A percentile compares a stretch with the other conserved stretches of the same genome.
These are phyloP conservation scores for Chaetothyriales sp. DNA, from an alignment of 2,329 filamentous ascomycete genomes.

Conservation along the genomic window DNA sequence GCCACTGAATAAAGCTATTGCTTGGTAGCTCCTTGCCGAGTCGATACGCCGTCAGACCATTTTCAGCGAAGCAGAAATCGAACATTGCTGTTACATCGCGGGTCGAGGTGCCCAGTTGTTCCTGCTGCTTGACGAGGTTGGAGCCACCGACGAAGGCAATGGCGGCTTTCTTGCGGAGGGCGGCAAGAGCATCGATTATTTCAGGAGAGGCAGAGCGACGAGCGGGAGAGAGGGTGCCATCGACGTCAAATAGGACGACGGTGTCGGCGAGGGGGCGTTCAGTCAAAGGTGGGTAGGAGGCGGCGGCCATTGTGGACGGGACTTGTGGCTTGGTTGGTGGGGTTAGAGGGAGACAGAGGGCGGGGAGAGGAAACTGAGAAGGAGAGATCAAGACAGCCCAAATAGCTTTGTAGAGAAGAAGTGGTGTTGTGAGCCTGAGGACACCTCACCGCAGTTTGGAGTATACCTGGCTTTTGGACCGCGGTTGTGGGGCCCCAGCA, in stretches of 20 bases:
- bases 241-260: slow-evolving; percentile 91
- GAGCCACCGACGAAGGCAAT: slow-evolving; percentile 83
- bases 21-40: slow-evolving; percentile 61
- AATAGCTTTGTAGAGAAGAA: not conserved
- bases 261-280: slow-evolving; percentile 84
- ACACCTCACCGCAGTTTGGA: not conserved
- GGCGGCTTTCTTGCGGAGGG: slow-evolving; percentile 72
- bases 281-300: slow-evolving; percentile 57
- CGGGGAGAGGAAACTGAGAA: not conserved
- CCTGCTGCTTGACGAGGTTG: slow-evolving; percentile 86
- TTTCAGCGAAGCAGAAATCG: slow-evolving; percentile 96
- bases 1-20: slow-evolving; percentile 79
- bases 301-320: slow-evolving; percentile 7
- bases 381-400: not conserved
- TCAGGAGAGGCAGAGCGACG: slow-evolving; percentile 64
- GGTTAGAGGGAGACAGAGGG: not conserved
- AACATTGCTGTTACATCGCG: slow-evolving; percentile 70
- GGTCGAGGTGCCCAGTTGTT: slow-evolving; percentile 65
- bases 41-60: slow-evolving; percentile 84
- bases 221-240: slow-evolving; percentile 76
- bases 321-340: not conserved
- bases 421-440: not conserved
- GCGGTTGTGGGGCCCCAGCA: not conserved
- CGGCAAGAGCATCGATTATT: slow-evolving; percentile 67
- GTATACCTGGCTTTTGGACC: not conserved